Percentiles rank a stretch among this genome's conserved stretches.
phyloP scores from a whole-genome alignment of 2,329 filamentous ascomycete genomes.

The Exophiala alcalophila region DNA sequence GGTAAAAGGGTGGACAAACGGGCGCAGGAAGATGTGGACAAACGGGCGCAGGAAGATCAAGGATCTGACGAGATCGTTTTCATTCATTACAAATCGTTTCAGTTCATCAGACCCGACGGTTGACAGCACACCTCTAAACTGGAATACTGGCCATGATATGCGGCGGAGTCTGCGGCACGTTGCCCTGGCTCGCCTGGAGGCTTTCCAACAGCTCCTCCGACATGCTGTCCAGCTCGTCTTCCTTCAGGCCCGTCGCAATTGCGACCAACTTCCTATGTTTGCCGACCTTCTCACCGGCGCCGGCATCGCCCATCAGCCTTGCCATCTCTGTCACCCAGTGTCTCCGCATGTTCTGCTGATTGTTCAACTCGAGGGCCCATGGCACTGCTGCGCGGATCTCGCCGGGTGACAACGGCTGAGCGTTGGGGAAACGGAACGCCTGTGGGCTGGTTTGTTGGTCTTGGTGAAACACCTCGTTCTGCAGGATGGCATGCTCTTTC shows the following conservation, averaged over 20 bases:
- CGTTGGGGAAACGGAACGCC: constrained; percentile 32
- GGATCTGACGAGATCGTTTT: background rate
- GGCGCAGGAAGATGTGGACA: too few relatives aligned
- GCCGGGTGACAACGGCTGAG: constrained; percentile 26
- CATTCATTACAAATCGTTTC: too few relatives aligned
- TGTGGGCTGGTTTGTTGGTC: constrained; percentile 30
- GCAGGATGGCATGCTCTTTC: constrained; percentile 40
- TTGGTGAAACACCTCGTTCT: constrained; percentile 30
- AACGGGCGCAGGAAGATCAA: too few relatives aligned
- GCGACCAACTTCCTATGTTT: constrained; percentile 48
- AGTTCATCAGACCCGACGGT: too few relatives aligned
- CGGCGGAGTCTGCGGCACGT: constrained; percentile 18
- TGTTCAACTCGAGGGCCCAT: constrained; percentile 39
- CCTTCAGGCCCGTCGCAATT: constrained; percentile 46
- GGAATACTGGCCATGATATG: constrained; percentile 9
- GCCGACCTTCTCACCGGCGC: constrained; percentile 46
- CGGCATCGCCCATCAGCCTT: constrained; percentile 37
- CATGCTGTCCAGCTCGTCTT: constrained; percentile 49
- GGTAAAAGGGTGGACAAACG: too few relatives aligned
- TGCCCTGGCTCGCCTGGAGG: constrained; percentile 34
- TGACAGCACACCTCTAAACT: too few relatives aligned
- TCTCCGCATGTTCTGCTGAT: constrained; percentile 39
- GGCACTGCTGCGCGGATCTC: constrained; percentile 38
- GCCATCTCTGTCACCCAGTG: constrained; percentile 29
- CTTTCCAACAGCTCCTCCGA: constrained; percentile 46